Percentiles rank a stretch among this genome's conserved stretches.
Evolutionary conservation across 345 rosid genomes (phyloP).

Genomic region (Lumnitzera littorea): DNA sequence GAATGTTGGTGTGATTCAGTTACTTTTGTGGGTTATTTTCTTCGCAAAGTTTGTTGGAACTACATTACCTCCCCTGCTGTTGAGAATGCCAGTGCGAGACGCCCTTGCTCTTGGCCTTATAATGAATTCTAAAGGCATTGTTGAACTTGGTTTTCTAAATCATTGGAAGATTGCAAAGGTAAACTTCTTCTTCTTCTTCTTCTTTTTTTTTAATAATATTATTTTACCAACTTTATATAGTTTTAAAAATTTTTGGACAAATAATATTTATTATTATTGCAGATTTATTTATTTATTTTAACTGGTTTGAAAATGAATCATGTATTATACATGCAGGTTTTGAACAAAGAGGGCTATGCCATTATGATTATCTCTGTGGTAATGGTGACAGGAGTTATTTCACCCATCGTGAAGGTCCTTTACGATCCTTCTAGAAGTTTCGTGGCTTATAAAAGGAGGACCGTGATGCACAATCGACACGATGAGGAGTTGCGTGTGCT

Average conservation of each 20-base stretch:
- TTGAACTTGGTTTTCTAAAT: conserved; percentile 23
- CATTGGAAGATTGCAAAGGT: conserved; percentile 19
- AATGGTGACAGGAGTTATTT: conserved; percentile 25
- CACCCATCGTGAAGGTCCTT: conserved; percentile 32
- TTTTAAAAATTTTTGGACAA: background rate
- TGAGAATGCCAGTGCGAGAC: conserved; percentile 27
- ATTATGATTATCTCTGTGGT: conserved; percentile 24
- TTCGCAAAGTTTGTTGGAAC: conserved; percentile 23
- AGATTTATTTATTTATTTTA: no score
- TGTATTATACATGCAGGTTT: conserved; percentile 19
- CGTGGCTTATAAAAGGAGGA: conserved; percentile 41
- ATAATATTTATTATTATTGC: no score
- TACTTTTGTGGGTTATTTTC: conserved; percentile 8
- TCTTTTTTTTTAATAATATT: no score
- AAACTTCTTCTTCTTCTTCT: conserved; percentile 3
- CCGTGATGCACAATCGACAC: conserved; percentile 26
- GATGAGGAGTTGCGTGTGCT: conserved; percentile 40
- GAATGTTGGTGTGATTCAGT: conserved; percentile 12
- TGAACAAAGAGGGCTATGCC: conserved; percentile 25
- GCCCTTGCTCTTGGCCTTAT: conserved; percentile 30
- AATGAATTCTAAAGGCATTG: conserved; percentile 29
- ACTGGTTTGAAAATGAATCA: no score
- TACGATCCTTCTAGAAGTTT: conserved; percentile 59
- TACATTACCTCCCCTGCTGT: conserved; percentile 18
- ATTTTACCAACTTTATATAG: background rate